A percentile compares a stretch with the other conserved stretches of the same genome.
These are phyloP conservation scores for Penicillium riverlandense DNA, from an alignment of 495 filamentous ascomycete genomes.

Conservation along the genomic window DNA sequence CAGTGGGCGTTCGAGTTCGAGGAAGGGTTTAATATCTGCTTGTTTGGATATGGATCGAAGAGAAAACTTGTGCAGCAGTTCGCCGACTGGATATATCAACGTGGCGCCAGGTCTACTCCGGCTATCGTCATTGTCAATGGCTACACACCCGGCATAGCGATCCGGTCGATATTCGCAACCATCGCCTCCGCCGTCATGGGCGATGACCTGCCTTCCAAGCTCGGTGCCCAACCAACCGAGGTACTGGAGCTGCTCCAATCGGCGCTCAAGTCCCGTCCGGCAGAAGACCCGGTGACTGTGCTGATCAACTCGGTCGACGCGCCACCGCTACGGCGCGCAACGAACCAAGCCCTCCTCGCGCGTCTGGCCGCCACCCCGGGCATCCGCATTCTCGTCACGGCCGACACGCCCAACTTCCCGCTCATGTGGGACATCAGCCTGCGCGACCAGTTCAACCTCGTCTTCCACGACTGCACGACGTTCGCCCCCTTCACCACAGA, in stretches of 20 bases:
- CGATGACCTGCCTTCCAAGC: slow-evolving; percentile 43
- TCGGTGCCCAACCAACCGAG: slow-evolving; percentile 57
- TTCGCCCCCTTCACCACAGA: slow-evolving; percentile 72
- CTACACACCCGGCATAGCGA: slow-evolving; percentile 66
- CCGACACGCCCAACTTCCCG: slow-evolving; percentile 79
- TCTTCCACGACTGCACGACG: slow-evolving; percentile 92
- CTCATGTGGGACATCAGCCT: slow-evolving; percentile 84
- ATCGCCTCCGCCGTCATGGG: slow-evolving; percentile 60
- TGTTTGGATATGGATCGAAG: slow-evolving; percentile 92
- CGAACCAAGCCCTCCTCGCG: slow-evolving; percentile 65
- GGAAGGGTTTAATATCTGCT: slow-evolving; percentile 82
- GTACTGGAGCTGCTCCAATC: slow-evolving; percentile 57
- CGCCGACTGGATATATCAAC: slow-evolving; percentile 59
- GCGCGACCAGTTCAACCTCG: slow-evolving; percentile 70
- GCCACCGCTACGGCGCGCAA: slow-evolving; percentile 60
- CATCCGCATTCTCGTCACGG: slow-evolving; percentile 70
- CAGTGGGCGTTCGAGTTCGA: slow-evolving; percentile 92
- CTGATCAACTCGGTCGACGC: slow-evolving; percentile 85
- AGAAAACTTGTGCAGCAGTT: slow-evolving; percentile 67
- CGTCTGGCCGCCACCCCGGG: slow-evolving; percentile 67
- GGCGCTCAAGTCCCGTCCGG: slow-evolving; percentile 43
- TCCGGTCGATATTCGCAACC: slow-evolving; percentile 72
- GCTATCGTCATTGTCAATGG: slow-evolving; percentile 85
- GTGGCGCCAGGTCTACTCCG: slow-evolving; percentile 20
- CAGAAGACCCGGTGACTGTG: slow-evolving; percentile 49